Percentiles rank a stretch among this genome's conserved stretches.
Conservation (phyloP, 179 eudicot species). For the Gypsophila paniculata region DNA sequence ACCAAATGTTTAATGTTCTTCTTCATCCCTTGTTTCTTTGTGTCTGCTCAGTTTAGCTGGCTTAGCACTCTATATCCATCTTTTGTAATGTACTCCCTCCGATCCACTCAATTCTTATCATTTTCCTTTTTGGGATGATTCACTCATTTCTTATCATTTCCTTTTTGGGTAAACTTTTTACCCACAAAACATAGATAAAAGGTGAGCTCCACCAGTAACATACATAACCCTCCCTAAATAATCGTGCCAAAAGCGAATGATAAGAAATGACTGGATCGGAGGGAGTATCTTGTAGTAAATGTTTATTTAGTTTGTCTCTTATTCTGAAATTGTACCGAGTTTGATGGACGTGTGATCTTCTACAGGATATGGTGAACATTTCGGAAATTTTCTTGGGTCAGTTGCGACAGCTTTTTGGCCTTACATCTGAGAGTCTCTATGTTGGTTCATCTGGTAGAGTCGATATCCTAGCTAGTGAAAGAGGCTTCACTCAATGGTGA, state of each 20-base stretch:
- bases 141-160: too few relatives aligned
- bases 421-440: slow-evolving; percentile 60
- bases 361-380: slow-evolving; percentile 60
- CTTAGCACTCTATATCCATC: slow-evolving; percentile 7
- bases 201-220: too few relatives aligned
- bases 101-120: too few relatives aligned
- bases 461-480: slow-evolving; percentile 59
- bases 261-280: too few relatives aligned
- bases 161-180: too few relatives aligned
- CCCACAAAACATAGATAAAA: too few relatives aligned
- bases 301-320: slow-evolving; percentile 1
- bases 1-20: slow-evolving; percentile 3
- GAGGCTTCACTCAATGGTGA: slow-evolving; percentile 93
- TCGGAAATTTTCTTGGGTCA: slow-evolving; percentile 85
- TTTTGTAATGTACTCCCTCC: neutral
- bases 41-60: neutral
- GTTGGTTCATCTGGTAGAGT: slow-evolving; percentile 57
- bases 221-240: too few relatives aligned
- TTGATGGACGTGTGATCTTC: slow-evolving; percentile 12
- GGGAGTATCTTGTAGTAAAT: too few relatives aligned
- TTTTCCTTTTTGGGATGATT: too few relatives aligned
- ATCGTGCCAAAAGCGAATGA: too few relatives aligned
- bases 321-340: neutral
- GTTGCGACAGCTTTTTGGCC: slow-evolving; percentile 87
- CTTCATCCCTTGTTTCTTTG: neutral